Evolutionary conservation across 2,329 filamentous ascomycete species (phyloP), one percentile per base, ranked within the genome.

Genomic region (Beauveria asiatica): DNA sequence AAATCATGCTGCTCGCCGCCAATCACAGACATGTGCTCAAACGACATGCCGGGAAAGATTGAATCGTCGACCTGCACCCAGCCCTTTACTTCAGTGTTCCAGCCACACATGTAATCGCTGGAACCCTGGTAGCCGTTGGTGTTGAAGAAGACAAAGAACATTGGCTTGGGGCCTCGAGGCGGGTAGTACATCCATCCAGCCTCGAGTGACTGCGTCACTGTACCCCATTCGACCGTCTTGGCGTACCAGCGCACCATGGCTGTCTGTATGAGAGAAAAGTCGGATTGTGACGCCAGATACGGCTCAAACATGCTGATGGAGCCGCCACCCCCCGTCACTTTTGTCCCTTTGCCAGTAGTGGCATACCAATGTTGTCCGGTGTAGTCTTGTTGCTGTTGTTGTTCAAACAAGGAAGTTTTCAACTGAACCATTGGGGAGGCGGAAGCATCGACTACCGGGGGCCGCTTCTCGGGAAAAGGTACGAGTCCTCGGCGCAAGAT

Each of bases 101-200:
- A 67, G 41, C 62, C 63, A 37, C 62, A 61, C n/a, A 64, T 7
- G 44, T 61, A 37, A 45, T 67, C 65, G 41, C 61, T 62, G 10
- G 61, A 30, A 4, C 42, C 27, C 16, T 30, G 19, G 57, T 66
- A 63, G 42, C 62, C 64, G 48, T 64, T 64, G 59, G 59, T 64
- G n/a, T 62, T 67, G 56, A 54, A 67, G 56, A 61, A 67, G 39
- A 60, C 30, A 55, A 67, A 67, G 9, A 67, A 62, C 48, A 63
- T 62, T 17, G 64, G 62, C 4, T 50, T 19, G n/a, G 33, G 8
- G 1, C 48, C 59, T 37, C 64, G 62, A 21, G 57, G 45, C 0
- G 65, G 65, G 42, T 60, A 64, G 59, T 62, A 62, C 62, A 65
- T 67, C 64, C 64, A 65, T 2, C 65, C 65, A 48, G 62, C 59